Conservation (phyloP, 441 rosid species). For the Brassica balearica region DNA sequence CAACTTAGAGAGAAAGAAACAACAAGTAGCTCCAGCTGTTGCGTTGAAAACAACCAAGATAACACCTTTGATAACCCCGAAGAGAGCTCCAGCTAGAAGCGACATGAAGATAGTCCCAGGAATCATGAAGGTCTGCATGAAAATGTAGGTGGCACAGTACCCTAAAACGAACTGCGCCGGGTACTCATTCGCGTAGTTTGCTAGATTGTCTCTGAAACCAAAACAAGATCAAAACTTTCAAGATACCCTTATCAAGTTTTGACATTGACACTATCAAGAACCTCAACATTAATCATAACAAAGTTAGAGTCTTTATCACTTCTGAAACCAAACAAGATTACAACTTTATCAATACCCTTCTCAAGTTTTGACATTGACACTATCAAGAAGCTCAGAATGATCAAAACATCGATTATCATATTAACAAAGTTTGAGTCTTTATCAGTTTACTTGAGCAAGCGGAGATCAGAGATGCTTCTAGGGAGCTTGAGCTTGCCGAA, state of each 20-base stretch:
- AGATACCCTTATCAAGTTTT: neutral
- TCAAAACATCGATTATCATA: neutral
- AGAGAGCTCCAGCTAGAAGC: slow-evolving; percentile 95
- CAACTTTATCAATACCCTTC: neutral
- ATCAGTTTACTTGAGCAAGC: slow-evolving; percentile 60
- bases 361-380: neutral
- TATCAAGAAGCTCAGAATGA: neutral
- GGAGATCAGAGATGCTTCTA: slow-evolving; percentile 80
- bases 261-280: neutral
- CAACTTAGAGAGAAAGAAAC: slow-evolving; percentile 89
- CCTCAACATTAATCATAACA: neutral
- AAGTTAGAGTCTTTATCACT: neutral
- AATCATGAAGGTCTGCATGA: slow-evolving; percentile 99
- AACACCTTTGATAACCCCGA: slow-evolving; percentile 88
- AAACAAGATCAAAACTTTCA: neutral
- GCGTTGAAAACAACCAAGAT: slow-evolving; percentile 91
- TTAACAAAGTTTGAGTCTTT: neutral
- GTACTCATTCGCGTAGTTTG: slow-evolving; percentile 75
- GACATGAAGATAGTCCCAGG: slow-evolving; percentile 99
- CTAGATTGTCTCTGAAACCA: slow-evolving; percentile 75
- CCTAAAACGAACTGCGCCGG: slow-evolving; percentile 89
- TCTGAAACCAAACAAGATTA: slow-evolving; percentile 27
- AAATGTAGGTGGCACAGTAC: slow-evolving; percentile 93
- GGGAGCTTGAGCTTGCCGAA: slow-evolving; percentile 85
- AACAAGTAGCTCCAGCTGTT: slow-evolving; percentile 94